A percentile compares a stretch with the other conserved stretches of the same genome.
Evolutionary conservation across 805 yeast species (phyloP).

Genomic region (Sungouiozyma ichnusensis): DNA sequence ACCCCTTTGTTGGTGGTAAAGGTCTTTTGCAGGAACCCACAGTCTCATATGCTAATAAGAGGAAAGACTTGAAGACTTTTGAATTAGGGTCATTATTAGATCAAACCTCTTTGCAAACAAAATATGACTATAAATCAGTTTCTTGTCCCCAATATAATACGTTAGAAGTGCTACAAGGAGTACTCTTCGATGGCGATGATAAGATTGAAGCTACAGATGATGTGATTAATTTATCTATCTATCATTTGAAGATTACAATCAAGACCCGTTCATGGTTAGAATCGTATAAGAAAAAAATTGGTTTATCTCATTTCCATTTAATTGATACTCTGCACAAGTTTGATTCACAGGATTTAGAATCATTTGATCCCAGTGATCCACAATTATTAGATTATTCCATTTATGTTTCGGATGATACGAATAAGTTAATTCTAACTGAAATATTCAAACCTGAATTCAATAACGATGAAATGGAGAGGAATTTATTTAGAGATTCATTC

Average conservation of each 20-base stretch:
- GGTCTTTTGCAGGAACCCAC: constrained; percentile 27
- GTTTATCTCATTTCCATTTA: constrained; percentile 27
- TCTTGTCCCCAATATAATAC: constrained; percentile 22
- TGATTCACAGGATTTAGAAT: constrained; percentile 23
- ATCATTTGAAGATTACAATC: constrained; percentile 29
- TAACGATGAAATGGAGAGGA: constrained; percentile 31
- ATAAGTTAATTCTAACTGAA: constrained; percentile 42
- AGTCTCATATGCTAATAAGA: constrained; percentile 22
- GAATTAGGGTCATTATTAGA: constrained; percentile 22
- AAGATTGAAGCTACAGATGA: constrained; percentile 8
- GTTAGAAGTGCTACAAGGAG: constrained; percentile 26
- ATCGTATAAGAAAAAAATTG: constrained; percentile 19
- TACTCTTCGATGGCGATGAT: constrained; percentile 13
- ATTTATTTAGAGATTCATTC: constrained; percentile 36
- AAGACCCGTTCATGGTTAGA: constrained; percentile 24
- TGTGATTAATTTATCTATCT: constrained; percentile 16
- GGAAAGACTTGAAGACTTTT: constrained; percentile 14
- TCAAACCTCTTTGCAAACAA: constrained; percentile 23
- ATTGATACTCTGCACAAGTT: constrained; percentile 23
- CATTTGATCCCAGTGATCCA: constrained; percentile 23
- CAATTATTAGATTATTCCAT: constrained; percentile 36
- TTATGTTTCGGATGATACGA: constrained; percentile 36
- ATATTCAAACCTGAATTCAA: constrained; percentile 43
- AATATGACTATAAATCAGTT: constrained; percentile 19
- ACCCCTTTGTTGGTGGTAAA: constrained; percentile 4